Conservation (phyloP, 2,329 filamentous ascomycete species). For the Anisogramma anomala region DNA sequence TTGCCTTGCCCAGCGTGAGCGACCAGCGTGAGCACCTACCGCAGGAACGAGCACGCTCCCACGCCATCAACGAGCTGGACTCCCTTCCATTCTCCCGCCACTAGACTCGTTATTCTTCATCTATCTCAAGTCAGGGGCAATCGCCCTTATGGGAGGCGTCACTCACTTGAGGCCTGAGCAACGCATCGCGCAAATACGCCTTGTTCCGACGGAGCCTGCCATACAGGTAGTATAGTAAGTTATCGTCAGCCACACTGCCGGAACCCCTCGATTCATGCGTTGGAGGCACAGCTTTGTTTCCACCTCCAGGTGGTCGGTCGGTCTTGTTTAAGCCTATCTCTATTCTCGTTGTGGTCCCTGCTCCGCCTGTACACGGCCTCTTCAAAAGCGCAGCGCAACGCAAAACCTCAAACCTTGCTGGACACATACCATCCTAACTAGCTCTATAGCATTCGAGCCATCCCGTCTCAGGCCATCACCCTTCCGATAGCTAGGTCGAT, state of each 20-base stretch:
- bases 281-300: conserved; percentile 21
- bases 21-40: no score
- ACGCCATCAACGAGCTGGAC: conserved; percentile 18
- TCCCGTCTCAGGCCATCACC: background rate
- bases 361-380: background rate
- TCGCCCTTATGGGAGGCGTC: conserved; percentile 13
- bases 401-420: background rate
- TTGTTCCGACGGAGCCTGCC: conserved; percentile 17
- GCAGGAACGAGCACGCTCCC: no score
- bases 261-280: conserved; percentile 22
- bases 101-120: conserved; percentile 3
- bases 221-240: conserved; percentile 18
- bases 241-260: conserved; percentile 22
- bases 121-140: conserved; percentile 12
- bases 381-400: background rate
- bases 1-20: no score
- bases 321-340: conserved; percentile 14
- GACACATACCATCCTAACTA: background rate
- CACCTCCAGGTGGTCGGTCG: conserved; percentile 8
- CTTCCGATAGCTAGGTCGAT: background rate
- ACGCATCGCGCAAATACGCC: conserved; percentile 15
- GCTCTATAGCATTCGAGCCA: background rate
- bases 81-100: conserved; percentile 17
- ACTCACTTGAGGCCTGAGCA: conserved; percentile 17
- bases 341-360: conserved; percentile 10